Evolutionary conservation across 2,329 filamentous ascomycete genomes (phyloP).

Genomic region (Pseudogymnoascus sp.): DNA sequence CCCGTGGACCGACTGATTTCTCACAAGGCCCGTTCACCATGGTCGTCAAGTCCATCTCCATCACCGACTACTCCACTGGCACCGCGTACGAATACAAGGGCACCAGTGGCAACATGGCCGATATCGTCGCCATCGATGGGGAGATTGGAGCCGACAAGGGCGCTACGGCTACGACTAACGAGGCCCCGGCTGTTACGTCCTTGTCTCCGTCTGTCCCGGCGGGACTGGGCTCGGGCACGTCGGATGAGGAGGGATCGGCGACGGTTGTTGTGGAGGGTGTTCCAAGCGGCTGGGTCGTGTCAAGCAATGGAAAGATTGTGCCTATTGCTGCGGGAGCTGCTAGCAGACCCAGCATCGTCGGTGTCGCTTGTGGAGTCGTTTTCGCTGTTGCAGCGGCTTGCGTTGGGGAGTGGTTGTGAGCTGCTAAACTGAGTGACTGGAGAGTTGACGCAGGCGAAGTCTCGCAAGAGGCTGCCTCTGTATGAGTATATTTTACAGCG

Average conservation of each 20-base stretch:
- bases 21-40: slow-evolving; percentile 76
- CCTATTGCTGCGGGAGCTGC: slow-evolving; percentile 60
- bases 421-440: neutral
- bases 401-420: neutral
- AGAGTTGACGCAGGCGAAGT: neutral
- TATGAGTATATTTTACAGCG: neutral
- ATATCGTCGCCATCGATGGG: slow-evolving; percentile 75
- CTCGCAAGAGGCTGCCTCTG: neutral
- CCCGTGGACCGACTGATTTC: slow-evolving; percentile 79
- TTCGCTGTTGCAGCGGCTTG: neutral
- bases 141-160: slow-evolving; percentile 61
- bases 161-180: slow-evolving; percentile 43
- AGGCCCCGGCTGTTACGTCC: slow-evolving; percentile 54
- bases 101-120: slow-evolving; percentile 67
- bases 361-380: neutral
- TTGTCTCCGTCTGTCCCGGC: slow-evolving; percentile 60
- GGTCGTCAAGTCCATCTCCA: slow-evolving; percentile 65
- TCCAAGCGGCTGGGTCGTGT: slow-evolving; percentile 75
- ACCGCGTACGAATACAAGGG: slow-evolving; percentile 76
- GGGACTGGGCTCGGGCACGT: slow-evolving; percentile 50
- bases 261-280: slow-evolving; percentile 43
- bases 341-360: slow-evolving; percentile 42
- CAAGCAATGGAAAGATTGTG: slow-evolving; percentile 68
- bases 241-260: slow-evolving; percentile 35
- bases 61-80: slow-evolving; percentile 91